Percentiles rank a stretch among this genome's conserved stretches.
phyloP scores from a whole-genome alignment of 305 asterid species.

The Fraxinus baroniana region DNA sequence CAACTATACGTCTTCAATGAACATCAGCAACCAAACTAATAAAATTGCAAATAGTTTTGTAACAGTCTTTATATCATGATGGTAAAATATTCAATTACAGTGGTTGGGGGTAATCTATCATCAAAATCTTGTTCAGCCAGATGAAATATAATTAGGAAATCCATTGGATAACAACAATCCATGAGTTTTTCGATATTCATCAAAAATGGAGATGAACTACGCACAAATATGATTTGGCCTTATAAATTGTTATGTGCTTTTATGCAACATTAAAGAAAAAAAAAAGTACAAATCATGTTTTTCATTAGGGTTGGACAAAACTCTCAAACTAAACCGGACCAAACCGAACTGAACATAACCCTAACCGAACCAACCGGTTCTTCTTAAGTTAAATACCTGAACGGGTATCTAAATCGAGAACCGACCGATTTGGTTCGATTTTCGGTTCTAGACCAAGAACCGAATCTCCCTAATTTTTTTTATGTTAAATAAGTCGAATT shows the following conservation, averaged over 20 bases:
- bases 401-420: too few relatives aligned
- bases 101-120: not conserved
- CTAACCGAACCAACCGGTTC: too few relatives aligned
- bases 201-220: not conserved
- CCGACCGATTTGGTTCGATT: too few relatives aligned
- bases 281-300: not conserved
- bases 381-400: too few relatives aligned
- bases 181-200: not conserved
- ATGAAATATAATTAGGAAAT: not conserved
- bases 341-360: too few relatives aligned
- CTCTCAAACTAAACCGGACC: too few relatives aligned
- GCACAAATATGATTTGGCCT: not conserved
- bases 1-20: not conserved
- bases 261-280: not conserved
- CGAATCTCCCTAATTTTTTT: too few relatives aligned
- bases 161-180: not conserved
- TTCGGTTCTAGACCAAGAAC: too few relatives aligned
- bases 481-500: too few relatives aligned
- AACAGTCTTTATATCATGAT: not conserved
- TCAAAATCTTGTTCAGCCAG: not conserved
- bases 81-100: not conserved
- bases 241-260: not conserved
- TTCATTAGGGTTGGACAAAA: not conserved
- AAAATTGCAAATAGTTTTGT: not conserved
- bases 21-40: not conserved